These are phyloP conservation scores for Xylogone sp. DNA, from an alignment of 2,329 filamentous ascomycete genomes.

Conservation along the genomic window DNA sequence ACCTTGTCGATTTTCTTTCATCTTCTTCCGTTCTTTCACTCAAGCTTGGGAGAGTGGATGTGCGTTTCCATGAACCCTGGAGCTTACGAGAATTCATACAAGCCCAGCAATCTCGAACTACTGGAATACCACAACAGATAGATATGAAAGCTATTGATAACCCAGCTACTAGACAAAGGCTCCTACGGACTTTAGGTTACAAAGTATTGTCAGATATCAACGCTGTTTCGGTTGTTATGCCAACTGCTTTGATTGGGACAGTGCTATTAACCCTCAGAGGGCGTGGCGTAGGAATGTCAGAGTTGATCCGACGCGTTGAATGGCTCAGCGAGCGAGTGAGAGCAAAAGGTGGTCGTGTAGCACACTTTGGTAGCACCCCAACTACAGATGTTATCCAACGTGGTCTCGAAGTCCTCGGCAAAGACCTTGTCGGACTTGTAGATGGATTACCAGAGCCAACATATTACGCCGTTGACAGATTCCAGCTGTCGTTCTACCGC, in stretches of 20 bases:
- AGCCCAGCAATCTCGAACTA: conserved; percentile 63
- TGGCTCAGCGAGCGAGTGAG: conserved; percentile 83
- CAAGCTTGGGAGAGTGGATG: conserved; percentile 86
- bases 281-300: conserved; percentile 82
- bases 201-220: conserved; percentile 94
- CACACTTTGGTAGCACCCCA: conserved; percentile 81
- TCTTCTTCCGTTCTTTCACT: conserved; percentile 83
- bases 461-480: conserved; percentile 91
- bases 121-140: conserved; percentile 43
- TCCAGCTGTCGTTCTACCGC: conserved; percentile 96
- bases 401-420: conserved; percentile 86
- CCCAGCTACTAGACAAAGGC: conserved; percentile 45
- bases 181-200: conserved; percentile 86
- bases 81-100: conserved; percentile 78
- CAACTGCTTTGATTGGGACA: conserved; percentile 91
- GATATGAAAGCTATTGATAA: conserved; percentile 42
- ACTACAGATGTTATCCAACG: conserved; percentile 82
- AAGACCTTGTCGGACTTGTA: conserved; percentile 78
- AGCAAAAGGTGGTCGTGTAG: conserved; percentile 85
- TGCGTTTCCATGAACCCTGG: conserved; percentile 96
- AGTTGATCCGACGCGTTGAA: conserved; percentile 80
- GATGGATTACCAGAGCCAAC: conserved; percentile 83
- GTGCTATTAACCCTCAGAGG: conserved; percentile 88
- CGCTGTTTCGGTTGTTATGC: conserved; percentile 94
- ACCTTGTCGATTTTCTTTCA: conserved; percentile 82